Evolutionary conservation across 495 filamentous ascomycete species (phyloP), one percentile per base, ranked within the genome.

Genomic region (Trichoderma asperelloides): DNA sequence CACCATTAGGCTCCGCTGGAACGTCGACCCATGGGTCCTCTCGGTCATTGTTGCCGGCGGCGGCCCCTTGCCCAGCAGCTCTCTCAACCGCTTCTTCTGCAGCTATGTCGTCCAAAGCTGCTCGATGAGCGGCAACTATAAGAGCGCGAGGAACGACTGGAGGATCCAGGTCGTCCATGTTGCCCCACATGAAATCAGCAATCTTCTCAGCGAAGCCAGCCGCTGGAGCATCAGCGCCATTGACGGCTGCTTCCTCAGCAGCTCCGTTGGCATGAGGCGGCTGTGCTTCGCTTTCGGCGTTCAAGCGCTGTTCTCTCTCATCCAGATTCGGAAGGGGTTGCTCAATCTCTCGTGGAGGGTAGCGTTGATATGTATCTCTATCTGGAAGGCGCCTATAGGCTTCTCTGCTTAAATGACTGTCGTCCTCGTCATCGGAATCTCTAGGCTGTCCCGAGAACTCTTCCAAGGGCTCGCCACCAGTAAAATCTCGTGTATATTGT

Each of bases 141-240:
- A 18, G 37, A 63, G 6, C 11, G 33, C 33, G 33, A 4, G 51
- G n/a, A 23, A 39, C 30, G 43, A 12, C 33, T 64, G 9, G 21
- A 45, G 51, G 62, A 39, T 66, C 70, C 0, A 64, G 67, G 51
- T 43, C 64, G 15, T 74, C 70, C 18, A 77, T 69, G 25, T 71
- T 70, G 28, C 70, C 74, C 76, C 76, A 82, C 81, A 83, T 83
- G 66, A 83, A 83, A 62, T 83, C 78, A n/a, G 80, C 73, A 11
- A 83, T 70, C 1, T 72, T 67, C 4, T 73, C 73, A n/a, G 73
- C 72, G 45, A 82, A 65, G 4, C 77, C 76, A 5, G 74, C 39
- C 16, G 65, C 65, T 30, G 65, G 37, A 18, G 9, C 49, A 43
- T 66, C 65, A 30, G 12, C 41, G 41, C 30, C 65, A 60, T 51